Conservation (phyloP, 106 monocot species). For the Narthecium ossifragum region DNA sequence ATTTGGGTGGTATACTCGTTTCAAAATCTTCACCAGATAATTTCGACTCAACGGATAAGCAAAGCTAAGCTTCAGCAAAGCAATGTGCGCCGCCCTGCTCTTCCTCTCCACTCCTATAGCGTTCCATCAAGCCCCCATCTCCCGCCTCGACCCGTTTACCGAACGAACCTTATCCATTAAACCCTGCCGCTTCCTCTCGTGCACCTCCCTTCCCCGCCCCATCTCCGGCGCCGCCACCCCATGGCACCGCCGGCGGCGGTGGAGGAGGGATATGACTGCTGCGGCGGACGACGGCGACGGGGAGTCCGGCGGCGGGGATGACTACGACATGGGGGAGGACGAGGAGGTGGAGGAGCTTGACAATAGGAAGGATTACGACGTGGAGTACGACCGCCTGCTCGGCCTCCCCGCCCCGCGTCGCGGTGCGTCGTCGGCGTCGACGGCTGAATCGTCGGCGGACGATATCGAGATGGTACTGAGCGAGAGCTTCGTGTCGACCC, state of each 20-base stretch:
- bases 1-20: too few relatives aligned
- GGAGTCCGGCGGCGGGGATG: conserved; percentile 46
- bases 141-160: too few relatives aligned
- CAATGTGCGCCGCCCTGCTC: too few relatives aligned
- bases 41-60: too few relatives aligned
- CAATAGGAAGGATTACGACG: conserved; percentile 98
- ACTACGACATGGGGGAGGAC: conserved; percentile 67
- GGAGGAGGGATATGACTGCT: conserved; percentile 7
- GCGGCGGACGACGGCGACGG: conserved; percentile 52
- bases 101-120: too few relatives aligned
- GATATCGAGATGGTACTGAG: conserved; percentile 59
- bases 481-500: conserved; percentile 73
- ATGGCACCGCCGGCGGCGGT: not conserved
- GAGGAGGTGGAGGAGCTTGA: conserved; percentile 90
- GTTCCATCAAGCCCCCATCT: too few relatives aligned
- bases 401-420: conserved; percentile 6
- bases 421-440: not conserved
- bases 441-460: conserved; percentile 8
- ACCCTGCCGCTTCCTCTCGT: too few relatives aligned
- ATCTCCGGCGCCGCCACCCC: too few relatives aligned
- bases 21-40: too few relatives aligned
- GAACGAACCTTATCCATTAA: too few relatives aligned
- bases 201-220: too few relatives aligned
- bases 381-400: conserved; percentile 82
- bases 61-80: too few relatives aligned